Evolutionary conservation across 345 rosid species (phyloP), one percentile per base, ranked within the genome.

Genomic region (Populus alba): DNA sequence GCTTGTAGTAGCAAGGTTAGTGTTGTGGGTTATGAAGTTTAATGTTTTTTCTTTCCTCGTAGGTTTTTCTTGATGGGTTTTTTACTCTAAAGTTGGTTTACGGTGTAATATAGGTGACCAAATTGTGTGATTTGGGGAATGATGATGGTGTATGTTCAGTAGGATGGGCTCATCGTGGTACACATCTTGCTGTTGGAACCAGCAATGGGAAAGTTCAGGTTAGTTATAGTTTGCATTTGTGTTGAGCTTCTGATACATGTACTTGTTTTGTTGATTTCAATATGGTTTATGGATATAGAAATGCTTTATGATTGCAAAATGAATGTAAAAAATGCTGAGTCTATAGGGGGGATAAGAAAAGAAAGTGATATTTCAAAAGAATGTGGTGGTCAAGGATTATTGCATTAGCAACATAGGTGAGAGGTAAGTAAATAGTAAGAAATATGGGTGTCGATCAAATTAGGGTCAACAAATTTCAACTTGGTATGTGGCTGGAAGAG

Each of bases 1-100:
- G 99, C 99, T 86, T 91, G 92, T 80, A 97, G 94, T 81, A 97
- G 98, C 83, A 97, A 94, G 95, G 97, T 95, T 67, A 79, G 74
- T 37, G 20, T 65, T 29, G 62, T 51, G 43, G 25, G 25, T 55
- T 53, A 12, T 3, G 10, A 43, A 65, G 66, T 38, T 25, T 13
- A 57, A 73, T 17, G 22, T 15, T 59, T 7, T 3, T 66, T 29
- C 15, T 59, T 59, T n/a, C 43, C 23, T 25, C 4, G 43, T 17
- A 6, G 23, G 29, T 63, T 25, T 65, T 38, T 39, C 61, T 55
- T 80, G 8, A 35, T 29, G 72, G 38, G 27, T 9, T 62, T 74
- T 41, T 37, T n/a, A 17, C 17, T 15, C 33, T 65, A 17, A 33
- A 5, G 39, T 16, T 22, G n/a, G 68, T 70, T 43, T 59, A 2